Evolutionary conservation across 1,284 basidiomycete species (phyloP).

Genomic region (Sporisorium reilianum): DNA sequence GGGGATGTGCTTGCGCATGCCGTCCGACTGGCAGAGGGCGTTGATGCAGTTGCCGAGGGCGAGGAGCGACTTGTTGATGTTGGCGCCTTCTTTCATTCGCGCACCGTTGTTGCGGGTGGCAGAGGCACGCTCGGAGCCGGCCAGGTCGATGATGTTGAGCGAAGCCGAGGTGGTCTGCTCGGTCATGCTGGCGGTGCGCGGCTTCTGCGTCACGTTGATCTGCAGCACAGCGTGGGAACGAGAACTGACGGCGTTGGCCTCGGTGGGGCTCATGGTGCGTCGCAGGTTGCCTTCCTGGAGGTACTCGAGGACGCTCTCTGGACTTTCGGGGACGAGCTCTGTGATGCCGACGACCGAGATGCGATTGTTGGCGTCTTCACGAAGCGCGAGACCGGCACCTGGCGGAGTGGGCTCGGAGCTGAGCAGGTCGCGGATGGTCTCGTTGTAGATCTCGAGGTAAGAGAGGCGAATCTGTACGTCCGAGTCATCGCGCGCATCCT

Average conservation of each 20-base stretch:
- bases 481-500: conserved; percentile 56
- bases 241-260: conserved; percentile 67
- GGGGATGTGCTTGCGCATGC: conserved; percentile 58
- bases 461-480: conserved; percentile 65
- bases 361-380: conserved; percentile 65
- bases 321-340: conserved; percentile 64
- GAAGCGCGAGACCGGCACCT: conserved; percentile 63
- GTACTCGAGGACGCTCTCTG: conserved; percentile 65
- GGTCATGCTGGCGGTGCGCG: conserved; percentile 62
- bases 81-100: conserved; percentile 69
- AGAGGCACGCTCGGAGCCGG: conserved; percentile 67
- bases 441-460: conserved; percentile 69
- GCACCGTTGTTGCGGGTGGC: conserved; percentile 68
- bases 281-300: conserved; percentile 67
- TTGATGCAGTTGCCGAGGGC: conserved; percentile 69
- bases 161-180: conserved; percentile 65
- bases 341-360: conserved; percentile 69
- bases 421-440: conserved; percentile 67
- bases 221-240: conserved; percentile 68
- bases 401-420: conserved; percentile 63
- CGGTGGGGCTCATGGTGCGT: conserved; percentile 67
- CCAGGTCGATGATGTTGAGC: conserved; percentile 69
- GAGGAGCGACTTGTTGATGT: conserved; percentile 69
- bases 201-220: conserved; percentile 67
- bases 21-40: conserved; percentile 66